A percentile compares a stretch with the other conserved stretches of the same genome.
Conservation (phyloP, 169 alveolate genomes). For the Plasmodium blacklocki region DNA sequence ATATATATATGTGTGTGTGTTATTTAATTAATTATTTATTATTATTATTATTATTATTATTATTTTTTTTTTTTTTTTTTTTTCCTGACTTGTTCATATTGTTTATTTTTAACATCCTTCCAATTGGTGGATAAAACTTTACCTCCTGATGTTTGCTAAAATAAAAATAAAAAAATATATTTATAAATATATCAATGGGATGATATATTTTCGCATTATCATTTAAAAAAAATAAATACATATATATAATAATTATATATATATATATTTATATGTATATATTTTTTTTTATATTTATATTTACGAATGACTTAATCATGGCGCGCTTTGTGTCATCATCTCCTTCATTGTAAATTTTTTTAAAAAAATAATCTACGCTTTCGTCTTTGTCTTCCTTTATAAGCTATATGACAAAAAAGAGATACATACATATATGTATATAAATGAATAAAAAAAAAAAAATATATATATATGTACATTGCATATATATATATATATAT, state of each 20-base stretch:
- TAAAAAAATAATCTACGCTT: conserved; percentile 28
- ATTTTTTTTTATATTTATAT: not conserved
- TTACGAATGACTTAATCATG: conserved; percentile 59
- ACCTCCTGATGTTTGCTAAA: conserved; percentile 66
- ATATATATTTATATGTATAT: not conserved
- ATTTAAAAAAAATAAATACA: not conserved
- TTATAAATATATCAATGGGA: not conserved
- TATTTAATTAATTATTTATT: not conserved
- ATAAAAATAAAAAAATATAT: not conserved
- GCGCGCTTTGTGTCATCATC: conserved; percentile 63
- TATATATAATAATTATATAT: not conserved
- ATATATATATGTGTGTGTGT: no score
- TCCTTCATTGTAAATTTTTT: conserved; percentile 56
- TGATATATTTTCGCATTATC: not conserved
- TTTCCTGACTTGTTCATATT: conserved; percentile 37
- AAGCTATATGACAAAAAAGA: not conserved
- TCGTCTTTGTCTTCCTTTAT: conserved; percentile 50
- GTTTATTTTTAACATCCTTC: conserved; percentile 56
- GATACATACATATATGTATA: no score
- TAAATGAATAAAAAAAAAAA: no score
- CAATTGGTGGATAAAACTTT: conserved; percentile 61
- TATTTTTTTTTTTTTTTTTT: not conserved
- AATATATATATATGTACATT: no score
- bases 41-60: no score
- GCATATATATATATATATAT: not conserved